Conservation (phyloP, 495 filamentous ascomycete genomes). For the Penicillium antarcticum region DNA sequence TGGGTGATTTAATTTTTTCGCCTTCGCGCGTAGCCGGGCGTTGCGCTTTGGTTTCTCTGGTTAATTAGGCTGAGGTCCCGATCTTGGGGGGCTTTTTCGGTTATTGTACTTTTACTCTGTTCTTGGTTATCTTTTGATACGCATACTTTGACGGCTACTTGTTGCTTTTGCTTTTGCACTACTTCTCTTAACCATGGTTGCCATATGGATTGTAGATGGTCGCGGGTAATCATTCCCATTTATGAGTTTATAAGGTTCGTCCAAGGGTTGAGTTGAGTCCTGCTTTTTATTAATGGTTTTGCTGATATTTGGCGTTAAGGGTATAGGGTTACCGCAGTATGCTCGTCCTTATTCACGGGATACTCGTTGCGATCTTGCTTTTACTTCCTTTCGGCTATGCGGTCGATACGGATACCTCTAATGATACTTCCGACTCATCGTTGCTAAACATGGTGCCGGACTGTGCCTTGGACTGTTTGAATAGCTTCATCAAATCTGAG, state of each 20-base stretch:
- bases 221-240: slow-evolving; percentile 25
- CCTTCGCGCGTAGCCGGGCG: slow-evolving; percentile 17
- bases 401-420: slow-evolving; percentile 5
- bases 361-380: slow-evolving; percentile 24
- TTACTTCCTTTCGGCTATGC: slow-evolving; percentile 15
- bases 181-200: slow-evolving; percentile 24
- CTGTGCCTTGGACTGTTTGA: slow-evolving; percentile 62
- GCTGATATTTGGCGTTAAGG: too few species aligned
- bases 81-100: neutral
- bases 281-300: too few species aligned
- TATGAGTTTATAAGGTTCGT: slow-evolving; percentile 21
- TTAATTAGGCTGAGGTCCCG: slow-evolving; percentile 14
- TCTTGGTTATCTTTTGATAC: neutral
- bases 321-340: slow-evolving; percentile 30
- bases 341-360: slow-evolving; percentile 26
- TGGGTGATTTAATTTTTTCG: slow-evolving; percentile 1
- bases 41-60: slow-evolving; percentile 7
- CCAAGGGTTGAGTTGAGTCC: neutral
- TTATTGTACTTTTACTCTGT: slow-evolving; percentile 4
- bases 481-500: slow-evolving; percentile 57
- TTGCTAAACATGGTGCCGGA: slow-evolving; percentile 49
- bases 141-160: neutral
- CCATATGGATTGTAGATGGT: slow-evolving; percentile 16
- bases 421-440: slow-evolving; percentile 16
- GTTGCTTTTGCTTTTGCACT: neutral